phyloP scores from a whole-genome alignment of 768 basidiomycete species.

The Fomitopsis serialis region DNA sequence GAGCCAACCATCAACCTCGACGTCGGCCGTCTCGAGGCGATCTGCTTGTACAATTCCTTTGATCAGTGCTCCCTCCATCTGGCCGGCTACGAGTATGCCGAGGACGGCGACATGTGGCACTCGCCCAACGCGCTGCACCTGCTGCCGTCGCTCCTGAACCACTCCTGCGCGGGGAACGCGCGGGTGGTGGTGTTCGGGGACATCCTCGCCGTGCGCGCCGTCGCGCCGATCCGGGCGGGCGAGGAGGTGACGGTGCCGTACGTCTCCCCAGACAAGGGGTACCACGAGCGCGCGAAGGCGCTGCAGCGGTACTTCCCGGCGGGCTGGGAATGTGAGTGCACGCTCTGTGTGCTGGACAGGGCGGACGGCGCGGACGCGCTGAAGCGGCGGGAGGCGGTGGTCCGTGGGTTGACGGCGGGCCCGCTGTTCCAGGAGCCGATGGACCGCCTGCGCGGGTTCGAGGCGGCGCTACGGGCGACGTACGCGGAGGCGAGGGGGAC shows the following conservation, averaged over 20 bases:
- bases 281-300: slow-evolving; percentile 2
- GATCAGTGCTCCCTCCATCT: neutral
- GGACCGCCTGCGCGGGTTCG: slow-evolving; percentile 9
- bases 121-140: slow-evolving; percentile 20
- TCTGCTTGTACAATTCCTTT: slow-evolving; percentile 20
- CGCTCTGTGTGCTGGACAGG: slow-evolving; percentile 9
- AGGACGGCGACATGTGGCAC: neutral
- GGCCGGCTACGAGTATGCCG: neutral
- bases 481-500: slow-evolving; percentile 3
- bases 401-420: neutral
- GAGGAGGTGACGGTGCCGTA: slow-evolving; percentile 17
- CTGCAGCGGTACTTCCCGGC: slow-evolving; percentile 11
- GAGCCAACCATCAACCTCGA: slow-evolving; percentile 15
- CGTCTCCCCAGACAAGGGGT: neutral
- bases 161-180: slow-evolving; percentile 24
- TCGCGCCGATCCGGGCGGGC: slow-evolving; percentile 20
- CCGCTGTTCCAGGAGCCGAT: neutral
- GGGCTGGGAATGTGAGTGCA: slow-evolving; percentile 12
- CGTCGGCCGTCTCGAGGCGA: slow-evolving; percentile 20
- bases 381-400: too few species aligned
- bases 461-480: slow-evolving; percentile 6
- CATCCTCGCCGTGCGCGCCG: slow-evolving; percentile 25
- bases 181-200: slow-evolving; percentile 20
- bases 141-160: slow-evolving; percentile 33
- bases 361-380: too few species aligned